Evolutionary conservation across 805 yeast species (phyloP).

Genomic region (Candida michaelii): DNA sequence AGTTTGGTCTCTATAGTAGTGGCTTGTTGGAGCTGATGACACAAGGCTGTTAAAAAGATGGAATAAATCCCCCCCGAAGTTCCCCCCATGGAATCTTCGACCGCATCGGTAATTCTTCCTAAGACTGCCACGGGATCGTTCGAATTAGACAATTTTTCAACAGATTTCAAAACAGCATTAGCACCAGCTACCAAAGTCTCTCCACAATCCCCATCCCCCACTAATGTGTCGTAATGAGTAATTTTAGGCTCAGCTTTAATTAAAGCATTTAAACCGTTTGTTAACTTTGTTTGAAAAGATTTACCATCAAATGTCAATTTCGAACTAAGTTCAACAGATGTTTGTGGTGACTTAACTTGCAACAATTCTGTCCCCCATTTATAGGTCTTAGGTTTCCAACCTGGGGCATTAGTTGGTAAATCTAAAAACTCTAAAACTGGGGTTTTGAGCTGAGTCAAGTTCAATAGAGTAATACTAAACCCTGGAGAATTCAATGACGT

Average conservation of each 20-base stretch:
- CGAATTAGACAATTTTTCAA: constrained; percentile 36
- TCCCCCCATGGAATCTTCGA: constrained; percentile 95
- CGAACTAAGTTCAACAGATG: constrained; percentile 27
- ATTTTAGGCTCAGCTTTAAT: constrained; percentile 66
- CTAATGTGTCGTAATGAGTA: constrained; percentile 81
- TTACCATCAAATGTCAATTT: constrained; percentile 28
- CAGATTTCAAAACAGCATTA: constrained; percentile 59
- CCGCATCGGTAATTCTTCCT: constrained; percentile 74
- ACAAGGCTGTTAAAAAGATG: constrained; percentile 77
- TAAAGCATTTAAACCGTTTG: constrained; percentile 37
- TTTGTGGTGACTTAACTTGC: constrained; percentile 31
- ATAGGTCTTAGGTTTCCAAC: constrained; percentile 61
- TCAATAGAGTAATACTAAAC: constrained; percentile 78
- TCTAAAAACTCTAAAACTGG: constrained; percentile 58
- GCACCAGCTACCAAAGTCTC: constrained; percentile 86
- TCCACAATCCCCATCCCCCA: constrained; percentile 98
- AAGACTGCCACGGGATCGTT: constrained; percentile 58
- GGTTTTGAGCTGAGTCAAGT: constrained; percentile 50
- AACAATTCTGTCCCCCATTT: constrained; percentile 29
- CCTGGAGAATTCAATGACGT: constrained; percentile 94
- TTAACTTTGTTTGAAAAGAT: constrained; percentile 53
- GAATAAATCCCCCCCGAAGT: constrained; percentile 94
- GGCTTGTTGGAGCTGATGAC: constrained; percentile 41
- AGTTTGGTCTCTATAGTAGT: constrained; percentile 35
- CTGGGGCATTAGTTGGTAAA: constrained; percentile 74